Conservation (phyloP, 2,329 filamentous ascomycete genomes). For the Calonectria honghensis region DNA sequence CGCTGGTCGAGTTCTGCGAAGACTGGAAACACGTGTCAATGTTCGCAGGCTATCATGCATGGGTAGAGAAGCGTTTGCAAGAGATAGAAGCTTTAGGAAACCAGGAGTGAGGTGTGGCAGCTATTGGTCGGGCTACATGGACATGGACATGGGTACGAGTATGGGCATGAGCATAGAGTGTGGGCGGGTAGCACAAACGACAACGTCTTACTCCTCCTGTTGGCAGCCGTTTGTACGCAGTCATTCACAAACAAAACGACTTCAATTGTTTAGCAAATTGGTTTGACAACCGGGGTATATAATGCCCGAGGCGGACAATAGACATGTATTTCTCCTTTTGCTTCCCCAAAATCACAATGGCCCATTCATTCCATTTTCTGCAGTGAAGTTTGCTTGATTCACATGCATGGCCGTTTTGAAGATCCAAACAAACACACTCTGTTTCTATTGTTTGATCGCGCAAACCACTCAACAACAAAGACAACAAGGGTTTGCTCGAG, state of each 20-base stretch:
- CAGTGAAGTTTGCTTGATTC: slow-evolving; percentile 2
- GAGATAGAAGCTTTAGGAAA: slow-evolving; percentile 7
- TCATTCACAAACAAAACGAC: not conserved
- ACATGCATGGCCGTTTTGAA: not conserved
- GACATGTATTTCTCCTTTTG: not conserved
- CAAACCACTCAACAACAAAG: not conserved
- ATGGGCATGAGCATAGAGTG: not conserved
- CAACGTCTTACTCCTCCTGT: not conserved
- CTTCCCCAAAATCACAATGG: not conserved
- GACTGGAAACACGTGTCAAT: slow-evolving; percentile 63
- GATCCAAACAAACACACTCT: not conserved
- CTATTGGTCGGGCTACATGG: not conserved
- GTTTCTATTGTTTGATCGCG: not conserved
- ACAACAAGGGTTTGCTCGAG: not conserved
- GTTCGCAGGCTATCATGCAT: slow-evolving; percentile 67
- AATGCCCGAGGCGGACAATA: not conserved
- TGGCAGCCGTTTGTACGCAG: slow-evolving; percentile 2
- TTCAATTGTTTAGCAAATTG: not conserved
- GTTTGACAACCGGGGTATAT: not conserved
- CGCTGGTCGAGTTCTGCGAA: slow-evolving; percentile 65
- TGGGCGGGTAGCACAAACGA: not conserved
- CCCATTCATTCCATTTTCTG: too few species aligned
- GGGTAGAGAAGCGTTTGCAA: slow-evolving; percentile 59
- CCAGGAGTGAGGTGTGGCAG: not conserved
- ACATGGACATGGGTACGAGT: not conserved